These are phyloP conservation scores for Orobanche coerulescens DNA, from an alignment of 257 asterid genomes.

Conservation along the genomic window DNA sequence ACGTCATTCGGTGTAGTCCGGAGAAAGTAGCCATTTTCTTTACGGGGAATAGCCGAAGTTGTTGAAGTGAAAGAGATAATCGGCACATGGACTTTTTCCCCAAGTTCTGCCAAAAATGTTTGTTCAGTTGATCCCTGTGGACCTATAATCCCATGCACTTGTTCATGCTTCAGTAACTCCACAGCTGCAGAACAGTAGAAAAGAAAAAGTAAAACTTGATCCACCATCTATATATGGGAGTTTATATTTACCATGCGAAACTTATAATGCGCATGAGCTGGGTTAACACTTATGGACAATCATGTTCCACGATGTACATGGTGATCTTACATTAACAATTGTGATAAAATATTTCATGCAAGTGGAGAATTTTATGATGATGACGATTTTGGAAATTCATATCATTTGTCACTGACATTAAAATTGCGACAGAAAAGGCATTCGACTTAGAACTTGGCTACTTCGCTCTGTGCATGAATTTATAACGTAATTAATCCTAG, in stretches of 20 bases:
- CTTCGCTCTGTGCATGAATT: too few relatives aligned
- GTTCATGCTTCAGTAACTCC: conserved; percentile 37
- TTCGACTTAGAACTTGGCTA: too few relatives aligned
- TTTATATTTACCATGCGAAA: neutral
- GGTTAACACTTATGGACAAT: neutral
- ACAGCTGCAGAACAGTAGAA: conserved; percentile 31
- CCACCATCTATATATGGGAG: too few relatives aligned
- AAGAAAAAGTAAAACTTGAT: too few relatives aligned
- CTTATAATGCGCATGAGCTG: neutral
- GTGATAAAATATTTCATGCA: too few relatives aligned
- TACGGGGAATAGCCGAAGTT: conserved; percentile 14
- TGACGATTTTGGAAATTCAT: too few relatives aligned
- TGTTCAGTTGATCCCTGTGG: conserved; percentile 32
- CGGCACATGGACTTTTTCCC: conserved; percentile 35
- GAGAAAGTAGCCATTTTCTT: conserved; percentile 23
- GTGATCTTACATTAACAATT: too few relatives aligned
- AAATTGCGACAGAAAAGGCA: too few relatives aligned
- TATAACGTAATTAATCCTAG: too few relatives aligned
- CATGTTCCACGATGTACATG: too few relatives aligned
- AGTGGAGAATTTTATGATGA: too few relatives aligned
- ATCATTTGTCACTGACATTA: too few relatives aligned
- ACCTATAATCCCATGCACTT: conserved; percentile 46
- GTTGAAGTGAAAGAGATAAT: conserved; percentile 29
- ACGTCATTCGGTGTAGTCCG: conserved; percentile 26
- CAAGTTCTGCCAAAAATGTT: conserved; percentile 36